Evolutionary conservation across 345 rosid genomes (phyloP).

Genomic region (Dimocarpus longan): DNA sequence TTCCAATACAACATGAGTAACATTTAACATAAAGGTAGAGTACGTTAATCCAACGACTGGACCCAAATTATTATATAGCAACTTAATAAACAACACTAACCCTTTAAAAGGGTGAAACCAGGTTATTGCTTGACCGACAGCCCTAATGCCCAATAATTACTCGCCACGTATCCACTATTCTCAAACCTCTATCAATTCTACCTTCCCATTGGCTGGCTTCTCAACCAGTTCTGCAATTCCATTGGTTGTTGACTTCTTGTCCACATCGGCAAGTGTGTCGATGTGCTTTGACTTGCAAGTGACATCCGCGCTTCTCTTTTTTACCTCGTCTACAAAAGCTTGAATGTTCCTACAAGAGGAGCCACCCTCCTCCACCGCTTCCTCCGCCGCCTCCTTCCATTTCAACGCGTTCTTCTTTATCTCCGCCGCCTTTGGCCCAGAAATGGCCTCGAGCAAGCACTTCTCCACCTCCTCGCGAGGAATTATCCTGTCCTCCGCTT

Average conservation of each 20-base stretch:
- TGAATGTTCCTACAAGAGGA: constrained; percentile 65
- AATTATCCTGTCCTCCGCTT: constrained; percentile 53
- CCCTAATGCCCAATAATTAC: background rate
- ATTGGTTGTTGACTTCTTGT: constrained; percentile 4
- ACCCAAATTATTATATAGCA: background rate
- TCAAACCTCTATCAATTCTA: constrained; percentile 6
- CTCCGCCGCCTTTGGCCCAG: constrained; percentile 55
- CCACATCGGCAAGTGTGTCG: background rate
- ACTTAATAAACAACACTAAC: background rate
- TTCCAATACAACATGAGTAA: background rate
- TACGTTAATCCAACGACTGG: background rate
- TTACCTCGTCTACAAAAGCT: constrained; percentile 67
- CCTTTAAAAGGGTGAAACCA: background rate
- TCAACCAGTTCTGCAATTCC: background rate
- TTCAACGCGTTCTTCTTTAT: constrained; percentile 58
- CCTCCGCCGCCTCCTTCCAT: constrained; percentile 74
- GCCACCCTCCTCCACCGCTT: constrained; percentile 76
- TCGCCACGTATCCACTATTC: background rate
- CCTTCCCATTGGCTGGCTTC: constrained; percentile 10
- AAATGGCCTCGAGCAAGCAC: constrained; percentile 55
- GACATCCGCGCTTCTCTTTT: constrained; percentile 20
- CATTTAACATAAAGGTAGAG: too few species aligned
- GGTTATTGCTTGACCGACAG: background rate
- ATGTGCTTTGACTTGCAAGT: background rate
- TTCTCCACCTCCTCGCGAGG: constrained; percentile 67